Evolutionary conservation across 2,329 filamentous ascomycete genomes (phyloP).

Genomic region (Claviceps cyperi): DNA sequence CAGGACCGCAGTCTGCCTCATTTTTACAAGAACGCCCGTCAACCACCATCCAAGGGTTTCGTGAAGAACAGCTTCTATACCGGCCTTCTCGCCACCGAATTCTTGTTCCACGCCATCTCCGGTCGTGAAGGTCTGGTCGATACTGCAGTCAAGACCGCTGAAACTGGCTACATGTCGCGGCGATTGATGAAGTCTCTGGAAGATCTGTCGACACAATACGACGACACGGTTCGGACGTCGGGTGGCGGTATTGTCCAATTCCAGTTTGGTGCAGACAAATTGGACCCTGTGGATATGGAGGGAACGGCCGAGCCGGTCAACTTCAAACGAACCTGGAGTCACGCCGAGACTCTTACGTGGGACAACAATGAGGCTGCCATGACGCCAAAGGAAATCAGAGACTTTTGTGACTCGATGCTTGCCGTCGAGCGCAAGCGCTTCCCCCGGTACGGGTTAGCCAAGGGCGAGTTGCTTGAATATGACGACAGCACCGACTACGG

Average conservation of each 20-base stretch:
- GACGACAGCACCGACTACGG: constrained; percentile 52
- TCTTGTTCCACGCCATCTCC: constrained; percentile 96
- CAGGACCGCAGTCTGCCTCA: constrained; percentile 90
- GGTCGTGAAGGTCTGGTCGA: constrained; percentile 97
- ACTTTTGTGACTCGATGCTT: constrained; percentile 53
- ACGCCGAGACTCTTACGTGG: constrained; percentile 63
- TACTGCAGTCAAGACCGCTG: constrained; percentile 96
- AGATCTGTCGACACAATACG: constrained; percentile 85
- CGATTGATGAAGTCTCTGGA: constrained; percentile 96
- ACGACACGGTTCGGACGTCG: constrained; percentile 87
- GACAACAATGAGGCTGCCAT: constrained; percentile 62
- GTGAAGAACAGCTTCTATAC: constrained; percentile 96
- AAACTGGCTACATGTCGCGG: constrained; percentile 98
- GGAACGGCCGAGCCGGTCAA: constrained; percentile 83
- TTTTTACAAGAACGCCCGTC: constrained; percentile 82
- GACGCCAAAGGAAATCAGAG: constrained; percentile 57
- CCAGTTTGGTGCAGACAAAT: constrained; percentile 88
- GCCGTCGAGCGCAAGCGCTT: constrained; percentile 53
- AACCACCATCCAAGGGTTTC: constrained; percentile 93
- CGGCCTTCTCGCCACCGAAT: constrained; percentile 78
- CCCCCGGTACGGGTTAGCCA: constrained; percentile 21
- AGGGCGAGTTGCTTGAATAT: constrained; percentile 50
- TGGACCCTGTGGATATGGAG: constrained; percentile 97
- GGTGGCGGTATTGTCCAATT: constrained; percentile 85
- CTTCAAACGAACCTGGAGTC: constrained; percentile 81